Conservation (phyloP, 345 rosid genomes). For the Viola odorata region DNA sequence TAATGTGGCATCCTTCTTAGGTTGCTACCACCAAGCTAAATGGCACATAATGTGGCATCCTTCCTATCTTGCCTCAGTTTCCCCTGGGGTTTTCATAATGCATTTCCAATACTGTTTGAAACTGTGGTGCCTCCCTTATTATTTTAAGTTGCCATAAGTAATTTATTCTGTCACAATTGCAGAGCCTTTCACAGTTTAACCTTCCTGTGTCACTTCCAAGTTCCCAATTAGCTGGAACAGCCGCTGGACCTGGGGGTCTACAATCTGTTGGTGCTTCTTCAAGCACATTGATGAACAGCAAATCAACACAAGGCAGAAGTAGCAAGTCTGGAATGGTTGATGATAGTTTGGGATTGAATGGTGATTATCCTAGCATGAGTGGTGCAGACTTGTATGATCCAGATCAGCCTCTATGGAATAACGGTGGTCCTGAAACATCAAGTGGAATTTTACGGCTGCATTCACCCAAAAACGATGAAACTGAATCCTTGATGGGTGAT, state of each 20-base stretch:
- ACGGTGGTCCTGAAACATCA: constrained; percentile 60
- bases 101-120: constrained; percentile 1
- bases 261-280: constrained; percentile 49
- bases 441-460: constrained; percentile 39
- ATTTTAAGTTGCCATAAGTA: constrained; percentile 8
- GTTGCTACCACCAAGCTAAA: too few relatives aligned
- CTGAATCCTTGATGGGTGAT: constrained; percentile 43
- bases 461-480: constrained; percentile 52
- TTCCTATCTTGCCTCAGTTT: not conserved
- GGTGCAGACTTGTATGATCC: constrained; percentile 94
- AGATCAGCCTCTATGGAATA: constrained; percentile 96
- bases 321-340: constrained; percentile 48
- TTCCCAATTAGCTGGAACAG: constrained; percentile 55
- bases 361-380: constrained; percentile 37
- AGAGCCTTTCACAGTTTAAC: constrained; percentile 98
- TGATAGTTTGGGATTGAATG: constrained; percentile 53
- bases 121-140: not conserved
- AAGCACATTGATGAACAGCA: constrained; percentile 38
- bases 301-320: constrained; percentile 38
- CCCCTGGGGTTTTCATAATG: not conserved
- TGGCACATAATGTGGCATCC: too few relatives aligned
- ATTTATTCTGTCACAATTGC: constrained; percentile 38
- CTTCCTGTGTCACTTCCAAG: constrained; percentile 87
- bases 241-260: constrained; percentile 49
- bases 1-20: too few relatives aligned